Evolutionary conservation across 805 yeast genomes (phyloP).

Genomic region (Candida manassasensis): DNA sequence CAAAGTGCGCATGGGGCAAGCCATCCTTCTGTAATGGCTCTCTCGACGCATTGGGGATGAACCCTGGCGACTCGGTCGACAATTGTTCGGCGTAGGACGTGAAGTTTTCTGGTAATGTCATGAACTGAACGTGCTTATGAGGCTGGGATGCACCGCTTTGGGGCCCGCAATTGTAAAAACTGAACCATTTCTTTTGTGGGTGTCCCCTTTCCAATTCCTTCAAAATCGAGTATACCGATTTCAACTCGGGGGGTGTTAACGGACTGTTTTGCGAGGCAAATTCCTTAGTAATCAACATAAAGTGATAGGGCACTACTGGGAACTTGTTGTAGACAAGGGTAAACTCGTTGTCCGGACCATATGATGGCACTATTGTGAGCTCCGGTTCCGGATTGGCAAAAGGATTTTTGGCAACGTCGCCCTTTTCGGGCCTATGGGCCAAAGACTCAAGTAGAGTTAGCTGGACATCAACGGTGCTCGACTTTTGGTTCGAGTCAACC

Average conservation of each 20-base stretch:
- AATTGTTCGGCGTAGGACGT: conserved; percentile 50
- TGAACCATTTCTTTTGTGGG: conserved; percentile 49
- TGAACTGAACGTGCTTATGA: conserved; percentile 87
- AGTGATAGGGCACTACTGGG: conserved; percentile 77
- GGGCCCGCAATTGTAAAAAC: conserved; percentile 86
- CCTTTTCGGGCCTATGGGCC: conserved; percentile 36
- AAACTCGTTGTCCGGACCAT: conserved; percentile 47
- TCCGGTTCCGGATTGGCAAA: conserved; percentile 77
- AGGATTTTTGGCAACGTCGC: conserved; percentile 53
- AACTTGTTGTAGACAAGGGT: conserved; percentile 78
- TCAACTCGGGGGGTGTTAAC: conserved; percentile 65
- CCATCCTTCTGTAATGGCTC: conserved; percentile 61
- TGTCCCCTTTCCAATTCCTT: conserved; percentile 38
- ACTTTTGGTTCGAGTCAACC: conserved; percentile 7
- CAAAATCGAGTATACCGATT: conserved; percentile 53
- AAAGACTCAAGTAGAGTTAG: conserved; percentile 31
- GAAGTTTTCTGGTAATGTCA: conserved; percentile 60
- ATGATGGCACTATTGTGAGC: conserved; percentile 53
- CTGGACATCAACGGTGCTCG: conserved; percentile 17
- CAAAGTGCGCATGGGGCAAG: conserved; percentile 77
- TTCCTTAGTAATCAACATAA: conserved; percentile 70
- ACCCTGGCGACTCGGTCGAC: conserved; percentile 43
- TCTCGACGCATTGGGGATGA: conserved; percentile 46
- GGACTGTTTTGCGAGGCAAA: conserved; percentile 71
- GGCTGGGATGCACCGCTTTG: conserved; percentile 92